Evolutionary conservation across 2,329 filamentous ascomycete genomes (phyloP), one percentile per base, ranked within the genome.

Genomic region (Fusarium veterinarium): DNA sequence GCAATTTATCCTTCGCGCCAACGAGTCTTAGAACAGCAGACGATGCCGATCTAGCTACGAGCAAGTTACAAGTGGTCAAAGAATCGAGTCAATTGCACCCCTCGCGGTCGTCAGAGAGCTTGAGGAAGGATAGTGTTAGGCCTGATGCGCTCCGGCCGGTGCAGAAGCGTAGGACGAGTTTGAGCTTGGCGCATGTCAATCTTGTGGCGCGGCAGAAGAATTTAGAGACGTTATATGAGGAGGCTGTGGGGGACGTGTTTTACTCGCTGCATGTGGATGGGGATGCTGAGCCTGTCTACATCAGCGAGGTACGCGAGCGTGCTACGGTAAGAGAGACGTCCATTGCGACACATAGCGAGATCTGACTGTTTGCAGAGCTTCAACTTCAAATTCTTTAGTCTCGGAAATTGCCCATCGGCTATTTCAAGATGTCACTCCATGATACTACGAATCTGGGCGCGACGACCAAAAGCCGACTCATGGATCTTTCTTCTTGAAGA

Each of bases 311-410:
- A 28, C 89, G 91, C 33, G 89, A 92, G 75, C 90, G 91, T 77
- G 91, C 93, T n/a, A 95, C 94, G 82, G 87, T 89, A 82, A 67
- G 80, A 40, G 25, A 17, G 40, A n/a, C 51, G 20, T 44, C 38
- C 37, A 52, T 44, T 44, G 31, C 23, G 25, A 13, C 7, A n/a
- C 23, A 40, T 11, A 8, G 13, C 12, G 25, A 57, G 14, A 30
- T 31, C 68, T 71, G 38, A 71, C 67, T 30, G 53, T 42, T 48
- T 9, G 20, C 62, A 89, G 88, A 98, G 98, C 80, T 96, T 96
- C 71, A 94, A 92, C 76, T 98, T 97, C 80, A 90, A 90, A 46
- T 92, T 93, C 79, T 97, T 98, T 79, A 92, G 97, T 69, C 87
- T 97, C 10, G 87, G 88, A 30, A 82, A 86, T 10, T 90, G 88